Evolutionary conservation across 805 yeast genomes (phyloP).

Genomic region (Suhomyces prunicola): DNA sequence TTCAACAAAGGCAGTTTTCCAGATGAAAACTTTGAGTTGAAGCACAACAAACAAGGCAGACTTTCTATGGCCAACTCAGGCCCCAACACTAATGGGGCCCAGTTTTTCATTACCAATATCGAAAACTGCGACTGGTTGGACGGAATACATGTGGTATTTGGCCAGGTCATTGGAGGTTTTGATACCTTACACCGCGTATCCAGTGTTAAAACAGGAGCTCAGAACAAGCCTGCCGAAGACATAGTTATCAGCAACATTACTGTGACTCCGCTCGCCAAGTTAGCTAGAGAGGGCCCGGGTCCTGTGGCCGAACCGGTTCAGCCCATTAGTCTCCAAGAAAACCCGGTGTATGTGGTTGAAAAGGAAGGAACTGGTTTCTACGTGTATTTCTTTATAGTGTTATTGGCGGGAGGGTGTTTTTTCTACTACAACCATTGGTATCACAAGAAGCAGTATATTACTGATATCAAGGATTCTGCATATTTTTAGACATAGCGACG

Average conservation of each 20-base stretch:
- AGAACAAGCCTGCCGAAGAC: slow-evolving; percentile 14
- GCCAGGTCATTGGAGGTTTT: slow-evolving; percentile 24
- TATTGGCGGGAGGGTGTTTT: slow-evolving; percentile 8
- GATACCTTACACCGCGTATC: slow-evolving; percentile 21
- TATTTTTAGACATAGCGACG: slow-evolving; percentile 11
- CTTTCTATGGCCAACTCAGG: slow-evolving; percentile 26
- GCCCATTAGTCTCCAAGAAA: not conserved
- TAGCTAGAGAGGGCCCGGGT: not conserved
- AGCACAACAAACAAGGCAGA: slow-evolving; percentile 23
- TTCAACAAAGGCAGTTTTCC: slow-evolving; percentile 10
- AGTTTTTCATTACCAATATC: slow-evolving; percentile 21
- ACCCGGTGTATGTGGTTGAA: slow-evolving; percentile 5
- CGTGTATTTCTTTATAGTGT: slow-evolving; percentile 11
- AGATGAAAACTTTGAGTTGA: slow-evolving; percentile 23
- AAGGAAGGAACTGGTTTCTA: slow-evolving; percentile 6
- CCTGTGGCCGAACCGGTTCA: not conserved
- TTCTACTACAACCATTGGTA: slow-evolving; percentile 14
- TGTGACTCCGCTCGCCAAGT: not conserved
- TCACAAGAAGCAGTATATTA: slow-evolving; percentile 20
- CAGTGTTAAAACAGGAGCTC: not conserved
- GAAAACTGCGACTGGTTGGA: slow-evolving; percentile 17
- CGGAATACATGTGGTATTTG: slow-evolving; percentile 25
- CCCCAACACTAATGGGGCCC: slow-evolving; percentile 22
- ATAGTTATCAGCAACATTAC: slow-evolving; percentile 14
- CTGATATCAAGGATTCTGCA: slow-evolving; percentile 23